phyloP scores from a whole-genome alignment of 2,329 filamentous ascomycete species.

The Byssothecium circinans region DNA sequence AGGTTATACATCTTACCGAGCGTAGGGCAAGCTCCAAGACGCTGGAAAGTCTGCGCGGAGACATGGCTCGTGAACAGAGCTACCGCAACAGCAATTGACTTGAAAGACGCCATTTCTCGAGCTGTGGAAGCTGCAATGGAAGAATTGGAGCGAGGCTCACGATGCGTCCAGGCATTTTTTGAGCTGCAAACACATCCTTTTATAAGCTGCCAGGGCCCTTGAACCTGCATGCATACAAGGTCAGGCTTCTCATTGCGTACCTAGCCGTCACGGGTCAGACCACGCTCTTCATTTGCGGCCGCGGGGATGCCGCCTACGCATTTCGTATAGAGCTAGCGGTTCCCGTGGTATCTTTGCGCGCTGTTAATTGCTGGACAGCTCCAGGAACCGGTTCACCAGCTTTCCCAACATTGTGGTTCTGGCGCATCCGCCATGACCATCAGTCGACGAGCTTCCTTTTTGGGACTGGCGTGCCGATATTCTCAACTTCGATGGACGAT shows the following conservation, averaged over 20 bases:
- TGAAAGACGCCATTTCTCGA: conserved; percentile 35
- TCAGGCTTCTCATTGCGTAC: conserved; percentile 5
- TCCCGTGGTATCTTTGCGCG: conserved; percentile 32
- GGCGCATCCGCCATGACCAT: conserved; percentile 19
- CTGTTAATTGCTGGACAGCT: conserved; percentile 35
- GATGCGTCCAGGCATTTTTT: conserved; percentile 10
- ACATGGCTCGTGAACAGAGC: conserved; percentile 31
- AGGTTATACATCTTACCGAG: conserved; percentile 45
- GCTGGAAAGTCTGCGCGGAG: conserved; percentile 57
- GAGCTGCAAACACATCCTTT: conserved; percentile 17
- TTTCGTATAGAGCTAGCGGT: conserved; percentile 12
- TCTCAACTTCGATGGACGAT: background rate
- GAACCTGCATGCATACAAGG: conserved; percentile 24
- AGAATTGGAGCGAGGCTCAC: background rate
- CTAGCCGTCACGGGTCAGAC: no score
- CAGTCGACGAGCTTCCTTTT: conserved; percentile 28
- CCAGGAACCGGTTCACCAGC: conserved; percentile 22
- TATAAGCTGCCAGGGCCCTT: conserved; percentile 32
- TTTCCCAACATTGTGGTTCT: conserved; percentile 21
- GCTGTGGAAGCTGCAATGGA: conserved; percentile 5
- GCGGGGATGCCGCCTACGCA: conserved; percentile 19
- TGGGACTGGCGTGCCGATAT: background rate
- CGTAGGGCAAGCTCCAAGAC: conserved; percentile 58
- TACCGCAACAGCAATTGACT: conserved; percentile 29
- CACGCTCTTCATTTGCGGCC: background rate